phyloP scores from a whole-genome alignment of 176 grass and related monocot species.

The Avena atlantica region DNA sequence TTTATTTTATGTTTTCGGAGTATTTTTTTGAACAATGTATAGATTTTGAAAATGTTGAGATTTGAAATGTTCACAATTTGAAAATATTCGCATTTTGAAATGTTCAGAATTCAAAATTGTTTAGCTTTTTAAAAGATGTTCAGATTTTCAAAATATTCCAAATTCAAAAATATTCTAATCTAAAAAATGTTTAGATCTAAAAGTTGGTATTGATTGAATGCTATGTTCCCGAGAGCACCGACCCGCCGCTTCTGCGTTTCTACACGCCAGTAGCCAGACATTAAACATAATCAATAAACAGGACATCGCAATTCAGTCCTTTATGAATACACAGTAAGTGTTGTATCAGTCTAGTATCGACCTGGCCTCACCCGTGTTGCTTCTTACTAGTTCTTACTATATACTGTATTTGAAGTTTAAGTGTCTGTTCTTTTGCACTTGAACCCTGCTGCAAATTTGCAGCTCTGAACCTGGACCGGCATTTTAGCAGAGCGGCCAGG shows the following conservation, averaged over 20 bases:
- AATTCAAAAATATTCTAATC: no score
- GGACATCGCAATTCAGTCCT: background rate
- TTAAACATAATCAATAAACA: background rate
- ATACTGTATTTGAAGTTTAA: constrained; percentile 39
- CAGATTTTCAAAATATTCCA: no score
- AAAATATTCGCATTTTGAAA: no score
- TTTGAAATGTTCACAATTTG: no score
- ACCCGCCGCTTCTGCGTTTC: background rate
- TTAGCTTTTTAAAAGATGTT: no score
- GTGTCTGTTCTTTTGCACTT: background rate
- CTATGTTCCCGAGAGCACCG: background rate
- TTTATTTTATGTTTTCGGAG: no score
- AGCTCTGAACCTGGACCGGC: constrained; percentile 65
- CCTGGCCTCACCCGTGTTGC: background rate
- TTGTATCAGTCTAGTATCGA: background rate
- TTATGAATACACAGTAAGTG: background rate
- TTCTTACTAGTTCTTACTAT: no score
- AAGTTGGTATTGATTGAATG: no score
- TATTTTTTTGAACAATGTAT: no score
- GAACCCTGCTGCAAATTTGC: constrained; percentile 18
- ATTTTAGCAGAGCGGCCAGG: constrained; percentile 54
- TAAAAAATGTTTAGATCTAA: no score
- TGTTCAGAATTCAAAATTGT: no score
- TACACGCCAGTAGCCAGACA: background rate
- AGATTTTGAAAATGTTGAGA: no score